These are phyloP conservation scores for Neostapfia colusana DNA, from an alignment of 176 grass and related monocot species.

Conservation along the genomic window DNA sequence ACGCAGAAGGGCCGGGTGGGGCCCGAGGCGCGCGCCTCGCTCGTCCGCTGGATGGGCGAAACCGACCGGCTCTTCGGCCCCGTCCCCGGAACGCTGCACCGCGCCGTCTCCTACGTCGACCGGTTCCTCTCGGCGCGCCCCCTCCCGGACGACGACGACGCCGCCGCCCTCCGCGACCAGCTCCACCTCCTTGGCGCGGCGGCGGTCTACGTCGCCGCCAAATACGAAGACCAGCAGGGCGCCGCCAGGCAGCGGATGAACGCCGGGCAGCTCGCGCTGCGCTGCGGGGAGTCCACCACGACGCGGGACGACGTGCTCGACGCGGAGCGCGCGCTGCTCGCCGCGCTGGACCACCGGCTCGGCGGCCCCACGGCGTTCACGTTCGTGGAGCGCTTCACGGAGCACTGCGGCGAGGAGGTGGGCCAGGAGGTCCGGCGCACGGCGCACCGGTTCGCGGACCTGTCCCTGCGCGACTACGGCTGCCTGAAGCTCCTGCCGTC, in stretches of 20 bases:
- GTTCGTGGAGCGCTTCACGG: constrained; percentile 42
- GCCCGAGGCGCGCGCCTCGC: background rate
- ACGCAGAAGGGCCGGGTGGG: background rate
- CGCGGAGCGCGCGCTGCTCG: constrained; percentile 24
- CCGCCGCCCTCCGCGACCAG: no score
- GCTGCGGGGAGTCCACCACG: background rate
- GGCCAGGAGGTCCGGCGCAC: background rate
- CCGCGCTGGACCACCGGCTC: constrained; percentile 30
- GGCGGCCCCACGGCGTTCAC: constrained; percentile 32
- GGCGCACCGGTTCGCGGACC: constrained; percentile 3
- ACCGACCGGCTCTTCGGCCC: background rate
- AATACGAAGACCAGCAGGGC: constrained; percentile 38
- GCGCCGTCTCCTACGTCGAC: constrained; percentile 40
- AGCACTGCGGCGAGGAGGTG: background rate
- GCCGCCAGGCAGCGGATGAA: background rate
- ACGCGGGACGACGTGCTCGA: background rate
- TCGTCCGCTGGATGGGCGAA: constrained; percentile 13
- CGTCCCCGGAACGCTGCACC: constrained; percentile 23
- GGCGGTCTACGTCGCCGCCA: constrained; percentile 40
- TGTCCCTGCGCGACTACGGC: constrained; percentile 1
- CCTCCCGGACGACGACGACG: background rate
- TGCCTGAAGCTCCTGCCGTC: constrained; percentile 27
- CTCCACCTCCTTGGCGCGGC: constrained; percentile 30
- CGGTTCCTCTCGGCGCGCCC: constrained; percentile 28
- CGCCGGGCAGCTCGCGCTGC: background rate